Conservation (phyloP, 179 eudicot genomes). For the Corrigiola litoralis region DNA sequence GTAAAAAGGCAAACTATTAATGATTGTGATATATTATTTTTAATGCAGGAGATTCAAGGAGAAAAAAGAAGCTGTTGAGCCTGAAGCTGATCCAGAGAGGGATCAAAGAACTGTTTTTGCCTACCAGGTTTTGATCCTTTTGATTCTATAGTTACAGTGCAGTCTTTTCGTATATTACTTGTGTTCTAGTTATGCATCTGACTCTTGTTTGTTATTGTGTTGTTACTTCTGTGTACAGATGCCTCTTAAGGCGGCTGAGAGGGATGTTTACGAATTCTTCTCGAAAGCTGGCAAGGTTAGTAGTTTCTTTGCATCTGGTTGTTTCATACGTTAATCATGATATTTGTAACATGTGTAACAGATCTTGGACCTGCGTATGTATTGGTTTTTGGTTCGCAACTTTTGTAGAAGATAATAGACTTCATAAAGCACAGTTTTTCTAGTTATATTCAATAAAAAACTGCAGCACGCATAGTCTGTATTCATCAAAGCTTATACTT, state of each 20-base stretch:
- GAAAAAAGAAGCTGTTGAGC: constrained; percentile 39
- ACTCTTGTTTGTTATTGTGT: background rate
- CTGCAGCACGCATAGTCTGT: too few relatives aligned
- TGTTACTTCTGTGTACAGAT: constrained; percentile 25
- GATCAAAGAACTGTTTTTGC: constrained; percentile 55
- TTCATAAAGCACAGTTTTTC: constrained; percentile 9
- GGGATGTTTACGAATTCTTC: constrained; percentile 47
- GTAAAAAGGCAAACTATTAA: background rate
- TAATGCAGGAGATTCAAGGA: constrained; percentile 39
- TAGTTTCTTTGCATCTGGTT: background rate
- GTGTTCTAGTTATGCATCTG: background rate
- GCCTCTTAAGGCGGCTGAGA: constrained; percentile 46
- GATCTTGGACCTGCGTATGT: too few relatives aligned
- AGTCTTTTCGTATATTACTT: too few relatives aligned
- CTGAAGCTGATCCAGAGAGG: constrained; percentile 54
- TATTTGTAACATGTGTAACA: background rate
- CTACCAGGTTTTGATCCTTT: constrained; percentile 33
- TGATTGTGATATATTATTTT: background rate
- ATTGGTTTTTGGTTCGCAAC: too few relatives aligned
- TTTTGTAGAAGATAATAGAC: too few relatives aligned
- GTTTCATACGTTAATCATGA: background rate
- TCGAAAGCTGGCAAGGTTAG: constrained; percentile 46
- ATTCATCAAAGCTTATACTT: too few relatives aligned
- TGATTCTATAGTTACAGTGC: background rate
- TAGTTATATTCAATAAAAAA: too few relatives aligned